Percentiles rank a stretch among this genome's conserved stretches.
phyloP scores from a whole-genome alignment of 2,329 filamentous ascomycete species.

The Aspergillus hortae region DNA sequence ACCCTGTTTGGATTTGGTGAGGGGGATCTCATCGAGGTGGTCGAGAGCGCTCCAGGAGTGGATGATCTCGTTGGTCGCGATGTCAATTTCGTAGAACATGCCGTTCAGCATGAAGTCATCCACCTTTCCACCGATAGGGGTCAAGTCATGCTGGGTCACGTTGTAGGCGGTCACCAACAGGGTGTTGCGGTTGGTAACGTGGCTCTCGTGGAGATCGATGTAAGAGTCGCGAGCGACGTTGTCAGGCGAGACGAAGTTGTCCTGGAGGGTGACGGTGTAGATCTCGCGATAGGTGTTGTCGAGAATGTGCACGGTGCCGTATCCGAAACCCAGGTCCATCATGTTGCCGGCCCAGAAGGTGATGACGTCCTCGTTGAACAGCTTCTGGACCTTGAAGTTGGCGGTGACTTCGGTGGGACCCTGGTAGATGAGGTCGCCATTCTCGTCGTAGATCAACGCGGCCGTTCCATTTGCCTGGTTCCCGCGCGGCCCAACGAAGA shows the following conservation, averaged over 20 bases:
- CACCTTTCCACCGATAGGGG: constrained; percentile 25
- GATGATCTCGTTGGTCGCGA: constrained; percentile 31
- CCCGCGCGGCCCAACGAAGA: constrained; percentile 33
- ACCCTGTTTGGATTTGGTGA: constrained; percentile 25
- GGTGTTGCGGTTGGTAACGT: constrained; percentile 30
- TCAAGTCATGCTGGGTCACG: constrained; percentile 30
- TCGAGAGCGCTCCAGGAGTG: constrained; percentile 34
- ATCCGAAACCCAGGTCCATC: constrained; percentile 25
- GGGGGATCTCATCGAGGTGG: constrained; percentile 27
- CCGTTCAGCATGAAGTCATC: constrained; percentile 32
- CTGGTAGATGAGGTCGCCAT: constrained; percentile 34
- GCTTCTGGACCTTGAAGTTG: constrained; percentile 33
- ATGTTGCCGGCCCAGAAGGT: constrained; percentile 35
- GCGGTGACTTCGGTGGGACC: constrained; percentile 29
- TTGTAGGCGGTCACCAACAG: constrained; percentile 35
- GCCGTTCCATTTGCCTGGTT: constrained; percentile 24
- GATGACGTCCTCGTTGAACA: constrained; percentile 32
- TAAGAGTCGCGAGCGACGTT: constrained; percentile 21
- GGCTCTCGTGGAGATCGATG: constrained; percentile 35
- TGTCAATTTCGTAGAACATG: constrained; percentile 34
- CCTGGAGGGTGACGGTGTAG: constrained; percentile 27
- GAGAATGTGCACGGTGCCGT: constrained; percentile 29
- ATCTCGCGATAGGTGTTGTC: constrained; percentile 33
- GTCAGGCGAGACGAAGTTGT: constrained; percentile 23
- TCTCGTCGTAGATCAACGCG: constrained; percentile 35